A percentile compares a stretch with the other conserved stretches of the same genome.
phyloP scores from a whole-genome alignment of 1,284 basidiomycete species.

The Cutaneotrichosporon sp. region DNA sequence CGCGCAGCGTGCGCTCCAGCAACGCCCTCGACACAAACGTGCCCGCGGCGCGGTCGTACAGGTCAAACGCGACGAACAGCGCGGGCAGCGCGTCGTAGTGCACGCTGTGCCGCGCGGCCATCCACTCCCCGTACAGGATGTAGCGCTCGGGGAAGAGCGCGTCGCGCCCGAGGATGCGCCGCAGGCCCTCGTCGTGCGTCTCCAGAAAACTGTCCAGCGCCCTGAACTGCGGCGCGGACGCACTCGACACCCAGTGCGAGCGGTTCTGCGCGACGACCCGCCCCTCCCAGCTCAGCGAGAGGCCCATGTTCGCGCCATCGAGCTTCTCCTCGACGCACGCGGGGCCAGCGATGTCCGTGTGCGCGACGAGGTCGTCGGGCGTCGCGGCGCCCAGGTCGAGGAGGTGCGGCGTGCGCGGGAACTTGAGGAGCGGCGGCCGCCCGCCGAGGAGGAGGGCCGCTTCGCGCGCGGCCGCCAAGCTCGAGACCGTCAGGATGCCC shows the following conservation, averaged over 20 bases:
- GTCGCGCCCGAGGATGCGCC: conserved; percentile 58
- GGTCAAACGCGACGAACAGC: conserved; percentile 59
- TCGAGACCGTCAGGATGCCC: conserved; percentile 53
- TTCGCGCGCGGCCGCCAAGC: conserved; percentile 50
- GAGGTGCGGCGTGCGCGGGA: conserved; percentile 64
- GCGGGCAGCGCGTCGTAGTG: conserved; percentile 60
- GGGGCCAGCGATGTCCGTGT: conserved; percentile 23
- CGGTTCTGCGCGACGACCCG: conserved; percentile 63
- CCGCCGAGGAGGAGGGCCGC: conserved; percentile 58
- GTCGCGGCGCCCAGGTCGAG: conserved; percentile 62
- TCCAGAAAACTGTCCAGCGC: conserved; percentile 62
- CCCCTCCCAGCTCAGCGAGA: conserved; percentile 60
- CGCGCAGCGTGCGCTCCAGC: conserved; percentile 40
- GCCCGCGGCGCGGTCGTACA: conserved; percentile 60
- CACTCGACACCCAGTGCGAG: conserved; percentile 63
- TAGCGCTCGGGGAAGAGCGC: conserved; percentile 61
- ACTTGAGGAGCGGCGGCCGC: conserved; percentile 58
- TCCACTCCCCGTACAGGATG: conserved; percentile 66
- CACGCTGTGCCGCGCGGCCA: conserved; percentile 64
- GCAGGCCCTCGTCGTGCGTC: conserved; percentile 34
- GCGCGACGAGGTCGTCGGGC: conserved; percentile 58
- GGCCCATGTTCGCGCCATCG: conserved; percentile 68
- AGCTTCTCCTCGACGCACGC: conserved; percentile 65
- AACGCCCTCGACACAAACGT: conserved; percentile 55
- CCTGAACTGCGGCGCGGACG: conserved; percentile 63